Conservation (phyloP, 2,329 filamentous ascomycete genomes). For the Ascochyta rabiei region DNA sequence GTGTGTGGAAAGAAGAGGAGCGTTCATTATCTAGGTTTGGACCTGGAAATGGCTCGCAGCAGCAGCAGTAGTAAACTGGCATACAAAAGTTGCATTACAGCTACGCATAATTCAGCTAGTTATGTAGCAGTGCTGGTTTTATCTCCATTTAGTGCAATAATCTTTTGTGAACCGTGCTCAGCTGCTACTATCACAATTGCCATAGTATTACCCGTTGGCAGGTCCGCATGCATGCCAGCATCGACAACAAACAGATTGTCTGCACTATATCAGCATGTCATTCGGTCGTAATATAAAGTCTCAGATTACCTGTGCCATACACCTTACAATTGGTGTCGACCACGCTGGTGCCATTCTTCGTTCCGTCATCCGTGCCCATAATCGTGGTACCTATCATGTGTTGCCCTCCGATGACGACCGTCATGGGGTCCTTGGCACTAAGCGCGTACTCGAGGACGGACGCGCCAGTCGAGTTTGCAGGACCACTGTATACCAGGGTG, state of each 20-base stretch:
- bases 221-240: conserved; percentile 70
- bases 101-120: no score
- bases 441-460: conserved; percentile 38
- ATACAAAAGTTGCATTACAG: no score
- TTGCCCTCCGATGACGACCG: conserved; percentile 15
- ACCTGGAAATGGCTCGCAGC: no score
- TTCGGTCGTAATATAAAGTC: no score
- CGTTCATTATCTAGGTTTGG: no score
- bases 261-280: neutral
- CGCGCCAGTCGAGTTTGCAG: conserved; percentile 48
- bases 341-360: conserved; percentile 58
- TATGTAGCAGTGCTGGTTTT: neutral
- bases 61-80: no score
- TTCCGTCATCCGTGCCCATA: conserved; percentile 60
- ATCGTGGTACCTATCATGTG: conserved; percentile 48
- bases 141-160: conserved; percentile 40
- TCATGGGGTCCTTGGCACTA: conserved; percentile 9
- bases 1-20: no score
- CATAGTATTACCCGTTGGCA: conserved; percentile 69
- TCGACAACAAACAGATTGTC: conserved; percentile 59
- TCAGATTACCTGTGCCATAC: conserved; percentile 48
- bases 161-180: conserved; percentile 62
- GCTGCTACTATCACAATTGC: conserved; percentile 66
- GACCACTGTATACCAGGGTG: conserved; percentile 20
- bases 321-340: conserved; percentile 69